Base-by-base conservation (phyloP, 1,139 yeast species). In the Kodamaea ohmeri region DNA sequence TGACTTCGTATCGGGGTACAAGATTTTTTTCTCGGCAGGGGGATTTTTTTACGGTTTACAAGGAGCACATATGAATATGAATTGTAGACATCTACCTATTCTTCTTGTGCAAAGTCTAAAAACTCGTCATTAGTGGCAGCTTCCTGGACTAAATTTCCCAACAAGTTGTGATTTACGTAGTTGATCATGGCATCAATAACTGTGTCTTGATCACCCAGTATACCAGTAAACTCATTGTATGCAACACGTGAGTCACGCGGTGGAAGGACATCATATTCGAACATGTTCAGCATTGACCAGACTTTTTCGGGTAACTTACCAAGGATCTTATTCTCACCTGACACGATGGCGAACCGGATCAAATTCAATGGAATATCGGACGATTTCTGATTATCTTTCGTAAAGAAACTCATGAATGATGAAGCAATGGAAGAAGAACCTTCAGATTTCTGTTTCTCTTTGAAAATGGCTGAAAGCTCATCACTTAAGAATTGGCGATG, bases 211-310 rank as follows among this genome's bases (percentile, higher is more conserved):
- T 34, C 45, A 25, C 48, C 41, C 30, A 42, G 41, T 2, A 59
- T 43, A 0, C 70, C 72, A 1, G 58, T 47, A 32, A 44, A 51
- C 6, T 55, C 68, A 34, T 61, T 55, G 41, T 65, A 65, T 3
- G 49, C 54, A 7, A 51, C 51, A 7, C 55, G 48, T 2, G 46
- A 40, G 40, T 61, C 65, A 18, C 51, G 56, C 9, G 90, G 89
- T 1, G 92, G 90, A 15, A 83, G 57, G 2, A 81, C 74, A 56
- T 84, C 94, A 53, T 75, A 84, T 48, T 84, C 94, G 49, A 67
- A 77, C 12, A 79, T 67, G 40, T 81, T 84, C 43, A 79, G 69
- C 32, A 75, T 56, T 2, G 72, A 68, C 84, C 88, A 84, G n/a
- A 83, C 66, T 2, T 61, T 51, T 30, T 68, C 55, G 0, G 94